A percentile compares a stretch with the other conserved stretches of the same genome.
These are phyloP conservation scores for Botrytis galanthina DNA, from an alignment of 2,329 filamentous ascomycete species.

Conservation along the genomic window DNA sequence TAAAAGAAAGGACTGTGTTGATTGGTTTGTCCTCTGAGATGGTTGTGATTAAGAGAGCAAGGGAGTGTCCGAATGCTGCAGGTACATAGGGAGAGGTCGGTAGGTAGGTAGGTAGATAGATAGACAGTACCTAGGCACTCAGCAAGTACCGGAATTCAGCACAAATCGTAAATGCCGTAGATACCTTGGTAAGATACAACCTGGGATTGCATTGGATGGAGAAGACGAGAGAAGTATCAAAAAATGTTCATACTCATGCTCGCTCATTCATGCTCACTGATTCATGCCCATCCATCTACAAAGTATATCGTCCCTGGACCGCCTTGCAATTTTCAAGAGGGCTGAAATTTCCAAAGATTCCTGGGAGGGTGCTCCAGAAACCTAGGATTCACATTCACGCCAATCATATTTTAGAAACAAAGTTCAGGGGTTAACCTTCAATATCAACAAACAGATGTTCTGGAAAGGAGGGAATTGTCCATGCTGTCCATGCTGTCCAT, in stretches of 20 bases:
- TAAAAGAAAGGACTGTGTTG: background rate
- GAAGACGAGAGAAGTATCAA: background rate
- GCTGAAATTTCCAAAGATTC: background rate
- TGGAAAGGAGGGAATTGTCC: background rate
- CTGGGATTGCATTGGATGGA: background rate
- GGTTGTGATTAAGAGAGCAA: background rate
- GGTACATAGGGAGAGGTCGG: background rate
- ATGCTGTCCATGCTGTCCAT: background rate
- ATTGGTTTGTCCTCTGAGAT: background rate
- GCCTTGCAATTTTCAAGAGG: background rate
- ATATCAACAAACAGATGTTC: background rate
- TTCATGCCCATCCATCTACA: background rate
- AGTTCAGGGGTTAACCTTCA: constrained; percentile 6
- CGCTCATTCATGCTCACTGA: background rate
- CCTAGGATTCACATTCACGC: constrained; percentile 1
- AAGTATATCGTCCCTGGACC: background rate
- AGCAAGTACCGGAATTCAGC: background rate
- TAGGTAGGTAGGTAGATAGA: too few relatives aligned
- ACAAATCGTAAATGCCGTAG: background rate
- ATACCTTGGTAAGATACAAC: background rate
- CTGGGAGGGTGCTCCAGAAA: background rate
- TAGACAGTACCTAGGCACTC: background rate
- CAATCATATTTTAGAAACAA: background rate
- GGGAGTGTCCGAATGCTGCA: background rate
- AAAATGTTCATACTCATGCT: background rate